A percentile compares a stretch with the other conserved stretches of the same genome.
These are phyloP conservation scores for Telfairia occidentalis DNA, from an alignment of 331 rosid species.

Conservation along the genomic window DNA sequence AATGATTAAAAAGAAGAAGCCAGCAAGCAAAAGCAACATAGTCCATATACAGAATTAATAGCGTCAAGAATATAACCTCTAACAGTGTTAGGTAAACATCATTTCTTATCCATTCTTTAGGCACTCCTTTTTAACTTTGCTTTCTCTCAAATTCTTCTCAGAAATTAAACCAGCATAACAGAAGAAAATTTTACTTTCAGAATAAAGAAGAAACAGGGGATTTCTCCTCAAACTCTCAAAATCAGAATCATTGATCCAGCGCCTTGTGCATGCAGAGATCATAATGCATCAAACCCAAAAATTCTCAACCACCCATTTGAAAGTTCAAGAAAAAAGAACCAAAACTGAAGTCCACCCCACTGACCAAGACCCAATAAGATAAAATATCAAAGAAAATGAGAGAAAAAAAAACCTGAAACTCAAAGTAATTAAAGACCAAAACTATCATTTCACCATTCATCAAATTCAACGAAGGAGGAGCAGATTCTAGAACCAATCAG, in stretches of 20 bases:
- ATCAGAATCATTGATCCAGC: no score
- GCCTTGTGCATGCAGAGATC: not conserved
- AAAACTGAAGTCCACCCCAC: not conserved
- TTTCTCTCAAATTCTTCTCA: not conserved
- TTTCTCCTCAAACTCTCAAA: not conserved
- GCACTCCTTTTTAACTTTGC: not conserved
- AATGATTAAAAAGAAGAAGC: not conserved
- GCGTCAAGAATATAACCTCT: not conserved
- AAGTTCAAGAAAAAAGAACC: not conserved
- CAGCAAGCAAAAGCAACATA: not conserved
- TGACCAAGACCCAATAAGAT: not conserved
- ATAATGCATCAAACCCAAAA: not conserved
- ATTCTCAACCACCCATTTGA: not conserved
- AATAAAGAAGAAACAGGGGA: not conserved
- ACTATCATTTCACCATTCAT: not conserved
- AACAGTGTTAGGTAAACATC: slow-evolving; percentile 7
- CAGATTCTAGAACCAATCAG: not conserved
- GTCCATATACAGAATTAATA: not conserved
- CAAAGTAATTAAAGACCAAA: not conserved
- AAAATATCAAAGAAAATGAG: not conserved
- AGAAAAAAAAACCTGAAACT: not conserved
- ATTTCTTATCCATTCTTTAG: not conserved
- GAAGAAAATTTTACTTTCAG: not conserved
- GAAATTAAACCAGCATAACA: not conserved
- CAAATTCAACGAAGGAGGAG: not conserved